A percentile compares a stretch with the other conserved stretches of the same genome.
phyloP scores from a whole-genome alignment of 345 rosid species.

The Populus nigra region DNA sequence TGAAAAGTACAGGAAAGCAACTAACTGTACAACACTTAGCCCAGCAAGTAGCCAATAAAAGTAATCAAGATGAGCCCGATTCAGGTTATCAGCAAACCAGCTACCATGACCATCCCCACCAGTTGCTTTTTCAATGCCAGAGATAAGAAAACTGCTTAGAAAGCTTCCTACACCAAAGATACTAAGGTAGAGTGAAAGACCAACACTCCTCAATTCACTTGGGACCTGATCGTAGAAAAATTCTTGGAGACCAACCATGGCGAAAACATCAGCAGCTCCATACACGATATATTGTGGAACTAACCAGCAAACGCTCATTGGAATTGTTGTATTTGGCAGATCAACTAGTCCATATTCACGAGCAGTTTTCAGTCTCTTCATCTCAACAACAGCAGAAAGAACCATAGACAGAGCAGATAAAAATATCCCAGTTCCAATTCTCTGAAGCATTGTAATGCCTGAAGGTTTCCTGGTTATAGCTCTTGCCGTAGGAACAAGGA shows the following conservation, averaged over 20 bases:
- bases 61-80: constrained; percentile 6
- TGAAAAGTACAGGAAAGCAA: background rate
- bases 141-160: constrained; percentile 8
- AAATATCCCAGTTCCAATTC: constrained; percentile 4
- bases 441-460: background rate
- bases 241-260: constrained; percentile 6
- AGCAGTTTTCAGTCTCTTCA: background rate
- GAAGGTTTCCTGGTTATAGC: background rate
- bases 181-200: background rate
- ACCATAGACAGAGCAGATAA: background rate
- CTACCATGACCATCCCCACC: background rate
- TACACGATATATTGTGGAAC: background rate
- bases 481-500: background rate
- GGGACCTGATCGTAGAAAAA: constrained; percentile 11
- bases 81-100: constrained; percentile 9
- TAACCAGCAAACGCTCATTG: background rate
- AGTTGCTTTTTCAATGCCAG: background rate
- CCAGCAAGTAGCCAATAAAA: constrained; percentile 11
- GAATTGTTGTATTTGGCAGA: background rate
- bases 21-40: background rate
- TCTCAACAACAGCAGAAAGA: background rate
- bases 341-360: background rate
- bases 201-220: constrained; percentile 4
- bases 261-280: background rate
- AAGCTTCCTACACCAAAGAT: background rate